Conservation (phyloP, 441 rosid genomes). For the Jatropha podagrica region DNA sequence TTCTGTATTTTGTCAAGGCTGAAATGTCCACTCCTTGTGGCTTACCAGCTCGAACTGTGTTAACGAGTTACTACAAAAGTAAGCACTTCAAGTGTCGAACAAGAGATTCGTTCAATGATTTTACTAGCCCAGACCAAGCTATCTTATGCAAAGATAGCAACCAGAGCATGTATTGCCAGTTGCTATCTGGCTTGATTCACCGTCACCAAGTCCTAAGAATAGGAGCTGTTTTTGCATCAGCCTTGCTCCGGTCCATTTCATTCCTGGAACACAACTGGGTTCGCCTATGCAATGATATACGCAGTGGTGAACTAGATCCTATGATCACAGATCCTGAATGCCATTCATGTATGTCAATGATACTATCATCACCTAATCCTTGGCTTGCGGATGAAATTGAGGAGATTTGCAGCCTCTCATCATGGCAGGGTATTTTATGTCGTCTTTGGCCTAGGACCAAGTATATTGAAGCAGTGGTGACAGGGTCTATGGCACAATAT, state of each 20-base stretch:
- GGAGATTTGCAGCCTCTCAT: conserved; percentile 56
- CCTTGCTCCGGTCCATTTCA: conserved; percentile 74
- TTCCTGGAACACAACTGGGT: conserved; percentile 78
- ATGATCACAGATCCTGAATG: conserved; percentile 66
- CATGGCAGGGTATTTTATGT: conserved; percentile 85
- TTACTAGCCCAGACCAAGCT: conserved; percentile 71
- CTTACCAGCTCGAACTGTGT: conserved; percentile 79
- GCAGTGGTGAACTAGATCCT: conserved; percentile 47
- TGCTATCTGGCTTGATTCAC: conserved; percentile 74
- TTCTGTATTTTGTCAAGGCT: conserved; percentile 71
- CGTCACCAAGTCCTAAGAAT: conserved; percentile 70
- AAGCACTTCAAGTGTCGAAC: conserved; percentile 73
- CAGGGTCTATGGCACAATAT: conserved; percentile 94
- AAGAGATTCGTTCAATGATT: conserved; percentile 64
- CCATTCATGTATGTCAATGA: conserved; percentile 46
- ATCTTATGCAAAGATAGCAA: conserved; percentile 73
- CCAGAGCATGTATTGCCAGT: conserved; percentile 96
- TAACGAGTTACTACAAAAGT: conserved; percentile 91
- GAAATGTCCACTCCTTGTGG: conserved; percentile 79
- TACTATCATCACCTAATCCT: conserved; percentile 52
- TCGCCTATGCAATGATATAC: conserved; percentile 64
- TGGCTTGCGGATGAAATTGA: conserved; percentile 65
- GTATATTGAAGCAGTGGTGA: conserved; percentile 86
- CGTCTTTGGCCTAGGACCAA: conserved; percentile 82
- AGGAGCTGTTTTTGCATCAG: conserved; percentile 88